These are phyloP conservation scores for Chytriomyces confervae DNA, from an alignment of 192 early-diverging fungal genomes.

Conservation along the genomic window DNA sequence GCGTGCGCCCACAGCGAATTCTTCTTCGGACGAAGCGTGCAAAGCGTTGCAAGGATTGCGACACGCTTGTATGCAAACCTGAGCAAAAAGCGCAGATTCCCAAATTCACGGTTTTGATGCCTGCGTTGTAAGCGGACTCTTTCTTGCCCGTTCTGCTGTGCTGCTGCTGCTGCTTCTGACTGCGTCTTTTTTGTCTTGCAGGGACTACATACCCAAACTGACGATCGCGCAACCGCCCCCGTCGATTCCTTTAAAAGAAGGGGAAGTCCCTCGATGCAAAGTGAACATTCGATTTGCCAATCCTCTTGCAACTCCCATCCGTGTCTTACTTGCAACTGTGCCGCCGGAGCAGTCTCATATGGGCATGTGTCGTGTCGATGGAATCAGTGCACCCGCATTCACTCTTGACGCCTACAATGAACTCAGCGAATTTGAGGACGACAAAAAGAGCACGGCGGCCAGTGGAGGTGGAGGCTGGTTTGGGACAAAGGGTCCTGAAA, in stretches of 20 bases:
- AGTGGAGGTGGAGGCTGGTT: slow-evolving; percentile 14
- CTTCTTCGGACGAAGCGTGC: slow-evolving; percentile 85
- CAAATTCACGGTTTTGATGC: slow-evolving; percentile 86
- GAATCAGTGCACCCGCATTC: slow-evolving; percentile 11
- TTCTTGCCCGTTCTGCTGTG: slow-evolving; percentile 1
- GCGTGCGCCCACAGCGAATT: slow-evolving; percentile 82
- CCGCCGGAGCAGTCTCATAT: neutral
- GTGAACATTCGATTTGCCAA: slow-evolving; percentile 11
- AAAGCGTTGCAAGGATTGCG: slow-evolving; percentile 85
- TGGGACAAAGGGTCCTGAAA: neutral
- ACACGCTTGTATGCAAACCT: slow-evolving; percentile 89
- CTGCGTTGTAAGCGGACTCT: slow-evolving; percentile 70
- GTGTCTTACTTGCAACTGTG: slow-evolving; percentile 3
- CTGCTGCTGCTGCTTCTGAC: slow-evolving; percentile 2
- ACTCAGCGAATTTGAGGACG: slow-evolving; percentile 47
- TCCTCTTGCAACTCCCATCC: neutral
- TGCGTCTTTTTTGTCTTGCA: slow-evolving; percentile 31
- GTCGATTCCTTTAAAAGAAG: neutral
- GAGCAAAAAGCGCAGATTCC: slow-evolving; percentile 89
- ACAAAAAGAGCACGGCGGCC: slow-evolving; percentile 39
- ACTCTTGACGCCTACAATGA: slow-evolving; percentile 22
- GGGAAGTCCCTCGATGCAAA: neutral
- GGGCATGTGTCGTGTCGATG: neutral
- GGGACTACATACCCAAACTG: slow-evolving; percentile 81
- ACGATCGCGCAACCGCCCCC: slow-evolving; percentile 57